Base-by-base conservation (phyloP, 1,139 yeast genomes). In the Diutina sp. region DNA sequence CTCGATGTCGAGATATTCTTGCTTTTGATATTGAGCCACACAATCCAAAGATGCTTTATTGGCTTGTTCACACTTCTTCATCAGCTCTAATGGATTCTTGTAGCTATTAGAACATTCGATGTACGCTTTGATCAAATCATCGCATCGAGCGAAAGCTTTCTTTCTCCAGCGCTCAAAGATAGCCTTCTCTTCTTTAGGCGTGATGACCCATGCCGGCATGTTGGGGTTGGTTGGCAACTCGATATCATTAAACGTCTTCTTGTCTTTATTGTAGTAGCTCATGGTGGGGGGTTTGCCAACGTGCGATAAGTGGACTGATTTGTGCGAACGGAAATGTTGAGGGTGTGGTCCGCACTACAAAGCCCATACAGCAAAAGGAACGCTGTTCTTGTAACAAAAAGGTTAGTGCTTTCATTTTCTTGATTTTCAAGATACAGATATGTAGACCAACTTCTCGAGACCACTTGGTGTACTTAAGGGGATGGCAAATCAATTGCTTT, bases 101-200 rank as follows among this genome's bases (percentile, higher is more conserved):
- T 69, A 73, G 55, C 67, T 65, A 62, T 75, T 75, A 57, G 74
- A 65, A 60, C 79, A 76, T 48, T 67, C 73, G 47, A 76, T 70
- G 62, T 74, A 76, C 8, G 69, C 79, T 64, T 75, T 76, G 55
- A 87, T 90, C 58, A 77, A 72, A 46, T 78, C 84, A 63, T 85
- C 90, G 68, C 97, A 90, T 60, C 73, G 72, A 55, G 79, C 76
- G 72, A 90, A 87, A 0, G 96, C 83, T 67, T 79, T 79, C 60
- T 78, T 82, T 69, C 90, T 87, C 83, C 95, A 84, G 64, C 90
- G 79, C 63, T 83, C 84, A 62, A 90, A 82, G 45, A 90, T 84
- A 62, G 85, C 82, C 69, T 85, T 85, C 66, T 90, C 97, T 66
- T 90, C 97, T 62, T 80, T 79, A 3, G 97, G 96, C 0, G 95